Evolutionary conservation across 768 basidiomycete species (phyloP).

Genomic region (Rhodotorula paludigena): DNA sequence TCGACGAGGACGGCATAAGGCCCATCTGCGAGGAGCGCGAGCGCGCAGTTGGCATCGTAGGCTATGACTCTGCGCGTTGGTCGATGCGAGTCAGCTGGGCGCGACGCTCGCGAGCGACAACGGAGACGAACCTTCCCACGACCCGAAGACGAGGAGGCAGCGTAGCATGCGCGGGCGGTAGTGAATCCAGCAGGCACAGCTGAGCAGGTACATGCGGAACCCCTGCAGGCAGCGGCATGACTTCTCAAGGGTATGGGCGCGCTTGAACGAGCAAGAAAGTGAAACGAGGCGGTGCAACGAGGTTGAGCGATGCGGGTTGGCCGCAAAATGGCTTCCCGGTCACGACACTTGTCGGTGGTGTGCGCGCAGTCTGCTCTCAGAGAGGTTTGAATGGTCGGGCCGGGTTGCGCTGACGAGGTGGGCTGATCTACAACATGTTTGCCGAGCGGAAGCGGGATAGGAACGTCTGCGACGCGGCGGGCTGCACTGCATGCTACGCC

Average conservation of each 20-base stretch:
- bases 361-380: no score
- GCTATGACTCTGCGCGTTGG: not conserved
- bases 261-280: not conserved
- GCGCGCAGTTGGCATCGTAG: not conserved
- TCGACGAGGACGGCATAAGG: not conserved
- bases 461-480: no score
- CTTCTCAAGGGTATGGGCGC: no score
- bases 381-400: no score
- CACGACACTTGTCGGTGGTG: no score
- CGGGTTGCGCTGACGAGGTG: no score
- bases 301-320: no score
- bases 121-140: constrained; percentile 15
- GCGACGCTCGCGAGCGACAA: not conserved
- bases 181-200: not conserved
- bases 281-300: no score
- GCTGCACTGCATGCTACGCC: no score
- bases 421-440: no score
- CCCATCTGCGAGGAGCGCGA: constrained; percentile 1
- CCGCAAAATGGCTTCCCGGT: no score
- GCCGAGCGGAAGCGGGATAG: no score
- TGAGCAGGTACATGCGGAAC: not conserved
- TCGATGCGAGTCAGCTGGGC: not conserved
- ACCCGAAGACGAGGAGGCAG: not conserved
- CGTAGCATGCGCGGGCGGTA: not conserved
- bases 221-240: not conserved